Evolutionary conservation across 2,329 filamentous ascomycete genomes (phyloP).

Genomic region (Fusarium neocosmosporiellum): DNA sequence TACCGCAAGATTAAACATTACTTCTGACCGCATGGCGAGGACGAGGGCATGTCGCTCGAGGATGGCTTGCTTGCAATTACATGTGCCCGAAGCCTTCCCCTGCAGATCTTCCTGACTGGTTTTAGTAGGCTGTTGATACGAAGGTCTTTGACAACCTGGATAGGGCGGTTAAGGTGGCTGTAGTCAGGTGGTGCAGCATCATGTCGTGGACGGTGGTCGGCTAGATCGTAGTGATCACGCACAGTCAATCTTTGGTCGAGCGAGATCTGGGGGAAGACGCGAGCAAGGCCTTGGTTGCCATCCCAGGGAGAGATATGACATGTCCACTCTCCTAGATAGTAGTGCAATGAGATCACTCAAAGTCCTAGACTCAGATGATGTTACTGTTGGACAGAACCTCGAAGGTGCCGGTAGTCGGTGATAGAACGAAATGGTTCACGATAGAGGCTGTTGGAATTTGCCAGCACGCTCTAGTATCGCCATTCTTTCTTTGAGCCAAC

Average conservation of each 20-base stretch:
- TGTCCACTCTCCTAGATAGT: too few relatives aligned
- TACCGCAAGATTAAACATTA: too few relatives aligned
- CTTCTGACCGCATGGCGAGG: too few relatives aligned
- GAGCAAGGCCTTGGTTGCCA: constrained; percentile 12
- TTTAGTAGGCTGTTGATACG: too few relatives aligned
- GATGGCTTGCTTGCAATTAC: too few relatives aligned
- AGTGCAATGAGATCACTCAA: neutral
- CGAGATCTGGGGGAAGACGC: constrained; percentile 15
- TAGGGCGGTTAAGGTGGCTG: too few relatives aligned
- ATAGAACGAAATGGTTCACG: neutral
- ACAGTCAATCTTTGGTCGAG: constrained; percentile 30
- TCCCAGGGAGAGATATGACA: too few relatives aligned
- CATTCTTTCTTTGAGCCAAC: constrained; percentile 9
- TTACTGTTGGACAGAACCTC: neutral
- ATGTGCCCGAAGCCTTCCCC: too few relatives aligned
- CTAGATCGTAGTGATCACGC: constrained; percentile 38
- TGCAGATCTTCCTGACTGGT: too few relatives aligned
- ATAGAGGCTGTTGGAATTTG: neutral
- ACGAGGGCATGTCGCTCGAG: too few relatives aligned
- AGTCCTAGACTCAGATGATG: neutral
- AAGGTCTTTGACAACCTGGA: too few relatives aligned
- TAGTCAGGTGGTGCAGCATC: too few relatives aligned
- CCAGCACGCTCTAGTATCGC: constrained; percentile 1
- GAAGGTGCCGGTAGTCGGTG: neutral
- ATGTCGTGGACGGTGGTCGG: constrained; percentile 21